These are phyloP conservation scores for Phaffomyces opuntiae DNA, from an alignment of 805 yeast species.

Conservation along the genomic window DNA sequence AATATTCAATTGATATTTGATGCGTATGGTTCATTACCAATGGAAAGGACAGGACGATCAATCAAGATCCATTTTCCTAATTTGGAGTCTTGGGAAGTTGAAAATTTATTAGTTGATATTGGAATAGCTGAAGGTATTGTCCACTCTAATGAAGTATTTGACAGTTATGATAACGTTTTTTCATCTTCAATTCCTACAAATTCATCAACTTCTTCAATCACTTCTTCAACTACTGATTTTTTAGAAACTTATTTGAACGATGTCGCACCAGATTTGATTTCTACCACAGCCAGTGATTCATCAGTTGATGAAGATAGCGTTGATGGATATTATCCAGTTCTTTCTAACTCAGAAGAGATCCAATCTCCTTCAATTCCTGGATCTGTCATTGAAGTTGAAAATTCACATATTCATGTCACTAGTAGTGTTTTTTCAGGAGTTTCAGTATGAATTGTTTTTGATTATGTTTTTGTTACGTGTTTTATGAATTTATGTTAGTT, in stretches of 20 bases:
- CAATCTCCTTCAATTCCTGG: slow-evolving; percentile 3
- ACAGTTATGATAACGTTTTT: not conserved
- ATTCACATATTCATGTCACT: too few relatives aligned
- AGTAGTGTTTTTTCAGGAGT: not conserved
- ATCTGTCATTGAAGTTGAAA: too few relatives aligned
- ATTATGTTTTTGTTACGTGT: not conserved
- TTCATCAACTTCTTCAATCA: not conserved
- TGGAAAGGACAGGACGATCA: slow-evolving; percentile 37
- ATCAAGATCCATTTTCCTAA: slow-evolving; percentile 67
- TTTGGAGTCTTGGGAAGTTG: slow-evolving; percentile 53
- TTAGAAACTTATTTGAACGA: slow-evolving; percentile 8
- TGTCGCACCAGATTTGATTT: slow-evolving; percentile 15
- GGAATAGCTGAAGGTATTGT: slow-evolving; percentile 55
- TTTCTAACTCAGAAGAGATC: slow-evolving; percentile 4
- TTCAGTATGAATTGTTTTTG: not conserved
- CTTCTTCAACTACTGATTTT: not conserved
- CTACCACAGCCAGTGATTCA: slow-evolving; percentile 6
- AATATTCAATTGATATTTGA: slow-evolving; percentile 41
- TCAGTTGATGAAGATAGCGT: slow-evolving; percentile 8
- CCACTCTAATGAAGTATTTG: slow-evolving; percentile 23
- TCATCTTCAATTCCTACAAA: not conserved
- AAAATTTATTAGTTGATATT: slow-evolving; percentile 47
- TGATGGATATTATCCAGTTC: slow-evolving; percentile 2
- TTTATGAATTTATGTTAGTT: too few relatives aligned
- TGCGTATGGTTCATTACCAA: slow-evolving; percentile 57